Evolutionary conservation across 2,329 filamentous ascomycete genomes (phyloP), one percentile per base, ranked within the genome.

Genomic region (Penicillium griseofulvum): DNA sequence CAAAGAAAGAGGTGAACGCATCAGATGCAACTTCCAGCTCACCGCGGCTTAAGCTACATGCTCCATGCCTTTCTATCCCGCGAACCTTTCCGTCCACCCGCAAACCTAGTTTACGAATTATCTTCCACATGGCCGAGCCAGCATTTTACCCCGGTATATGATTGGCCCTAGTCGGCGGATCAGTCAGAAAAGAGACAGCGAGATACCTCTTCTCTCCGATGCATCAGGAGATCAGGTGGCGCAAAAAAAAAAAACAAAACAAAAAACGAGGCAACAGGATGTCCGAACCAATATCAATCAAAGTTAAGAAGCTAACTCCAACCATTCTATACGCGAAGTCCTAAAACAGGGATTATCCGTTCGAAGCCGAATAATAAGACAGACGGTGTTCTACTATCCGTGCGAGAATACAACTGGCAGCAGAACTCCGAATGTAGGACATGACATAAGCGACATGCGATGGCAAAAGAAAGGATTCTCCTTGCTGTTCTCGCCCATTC

Each of bases 391-490:
- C 39, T 26, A 31, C 12, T 24, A 43, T 44, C 48, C 37, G 48
- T 59, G 52, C 46, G 24, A 49, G 37, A 49, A 29, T 29, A 28
- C 24, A 8, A 54, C 51, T 17, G n/a, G 24, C 12, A 42, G 28
- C 14, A 42, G 43, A 58, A 29, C 16, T 36, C 43, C 49, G 50
- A 59, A 47, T 52, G 62, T 65, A 50, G 62, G 57, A 64, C 63
- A 64, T 65, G 62, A 65, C 63, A 63, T 63, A 58, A 58, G 26
- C 26, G 56, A 57, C 50, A 54, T 55, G 31, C 42, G n/a, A 42
- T 42, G 37, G 3, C 10, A 28, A 43, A 28, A 52, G 17, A 52
- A n/a, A 17, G 51, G 58, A 61, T 57, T 19, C 58, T 59, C 63
- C 63, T 60, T 64, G 60, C 60, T 54, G 52, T 51, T 50, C 19